These are phyloP conservation scores for Phaeolepiota aurea DNA, from an alignment of 768 basidiomycete genomes.

Conservation along the genomic window DNA sequence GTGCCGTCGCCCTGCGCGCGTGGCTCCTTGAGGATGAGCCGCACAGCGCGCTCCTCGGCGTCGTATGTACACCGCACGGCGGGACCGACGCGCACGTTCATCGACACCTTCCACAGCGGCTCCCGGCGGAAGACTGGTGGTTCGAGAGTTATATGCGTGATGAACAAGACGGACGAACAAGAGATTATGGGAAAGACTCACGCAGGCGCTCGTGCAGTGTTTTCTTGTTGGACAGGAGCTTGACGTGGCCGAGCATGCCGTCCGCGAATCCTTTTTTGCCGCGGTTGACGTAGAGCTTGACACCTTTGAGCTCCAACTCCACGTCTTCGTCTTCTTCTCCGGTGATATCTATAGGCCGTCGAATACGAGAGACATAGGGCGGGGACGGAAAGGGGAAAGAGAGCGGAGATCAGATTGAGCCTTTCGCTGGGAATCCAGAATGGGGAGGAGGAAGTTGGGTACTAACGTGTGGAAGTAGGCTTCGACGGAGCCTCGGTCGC, in stretches of 20 bases:
- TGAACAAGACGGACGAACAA: not conserved
- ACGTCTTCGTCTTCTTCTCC: constrained; percentile 62
- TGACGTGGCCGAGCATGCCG: constrained; percentile 53
- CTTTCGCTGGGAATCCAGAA: not conserved
- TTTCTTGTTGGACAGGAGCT: constrained; percentile 39
- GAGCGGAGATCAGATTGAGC: constrained; percentile 5
- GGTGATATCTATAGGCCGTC: constrained; percentile 38
- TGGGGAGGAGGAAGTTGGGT: constrained; percentile 9
- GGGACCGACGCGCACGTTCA: constrained; percentile 52
- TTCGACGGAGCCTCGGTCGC: constrained; percentile 14
- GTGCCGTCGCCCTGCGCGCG: constrained; percentile 15
- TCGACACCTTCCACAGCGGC: constrained; percentile 60
- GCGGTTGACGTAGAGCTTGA: constrained; percentile 51
- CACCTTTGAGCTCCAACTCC: constrained; percentile 48
- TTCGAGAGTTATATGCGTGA: not conserved
- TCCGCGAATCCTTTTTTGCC: constrained; percentile 49
- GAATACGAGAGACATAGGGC: too few relatives aligned
- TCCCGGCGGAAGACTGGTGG: constrained; percentile 59
- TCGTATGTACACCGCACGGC: constrained; percentile 53
- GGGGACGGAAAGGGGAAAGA: not conserved
- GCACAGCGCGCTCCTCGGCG: constrained; percentile 43
- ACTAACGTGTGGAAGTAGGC: constrained; percentile 21
- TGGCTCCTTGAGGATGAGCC: constrained; percentile 46
- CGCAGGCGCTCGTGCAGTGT: constrained; percentile 37
- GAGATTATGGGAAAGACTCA: constrained; percentile 23